phyloP scores from a whole-genome alignment of 306 rosid species.

The Cicer yamashitae region DNA sequence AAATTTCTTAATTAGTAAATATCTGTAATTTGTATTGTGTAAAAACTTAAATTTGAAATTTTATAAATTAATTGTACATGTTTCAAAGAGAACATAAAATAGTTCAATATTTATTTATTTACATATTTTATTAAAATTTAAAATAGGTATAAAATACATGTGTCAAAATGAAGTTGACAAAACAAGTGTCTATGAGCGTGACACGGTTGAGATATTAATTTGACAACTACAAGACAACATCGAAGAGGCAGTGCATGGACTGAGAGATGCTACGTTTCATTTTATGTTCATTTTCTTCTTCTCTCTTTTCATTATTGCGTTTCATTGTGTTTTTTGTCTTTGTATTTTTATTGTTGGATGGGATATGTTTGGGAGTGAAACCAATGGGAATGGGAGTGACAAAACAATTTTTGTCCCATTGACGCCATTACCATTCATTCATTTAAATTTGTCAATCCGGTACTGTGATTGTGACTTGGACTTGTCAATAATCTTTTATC shows the following conservation, averaged over 20 bases:
- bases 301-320: neutral
- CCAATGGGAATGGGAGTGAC: constrained; percentile 36
- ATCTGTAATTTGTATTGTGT: too few relatives aligned
- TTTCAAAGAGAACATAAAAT: too few relatives aligned
- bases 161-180: neutral
- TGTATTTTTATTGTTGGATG: constrained; percentile 51
- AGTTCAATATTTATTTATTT: too few relatives aligned
- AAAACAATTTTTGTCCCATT: constrained; percentile 50
- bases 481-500: too few relatives aligned
- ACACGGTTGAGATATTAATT: constrained; percentile 41
- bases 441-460: constrained; percentile 16
- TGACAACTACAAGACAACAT: constrained; percentile 59
- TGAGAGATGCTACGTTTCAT: constrained; percentile 47
- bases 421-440: constrained; percentile 25
- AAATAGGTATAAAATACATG: neutral
- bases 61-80: too few relatives aligned
- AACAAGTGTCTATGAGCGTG: constrained; percentile 1
- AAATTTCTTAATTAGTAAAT: too few relatives aligned
- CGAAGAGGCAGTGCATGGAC: constrained; percentile 35
- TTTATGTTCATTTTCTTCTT: neutral
- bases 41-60: too few relatives aligned
- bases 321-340: constrained; percentile 19
- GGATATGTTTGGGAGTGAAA: constrained; percentile 42
- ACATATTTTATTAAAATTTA: neutral
- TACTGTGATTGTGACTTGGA: constrained; percentile 5